Base-by-base conservation (phyloP, 2,329 filamentous ascomycete genomes). In the Xylaria hypoxylon region DNA sequence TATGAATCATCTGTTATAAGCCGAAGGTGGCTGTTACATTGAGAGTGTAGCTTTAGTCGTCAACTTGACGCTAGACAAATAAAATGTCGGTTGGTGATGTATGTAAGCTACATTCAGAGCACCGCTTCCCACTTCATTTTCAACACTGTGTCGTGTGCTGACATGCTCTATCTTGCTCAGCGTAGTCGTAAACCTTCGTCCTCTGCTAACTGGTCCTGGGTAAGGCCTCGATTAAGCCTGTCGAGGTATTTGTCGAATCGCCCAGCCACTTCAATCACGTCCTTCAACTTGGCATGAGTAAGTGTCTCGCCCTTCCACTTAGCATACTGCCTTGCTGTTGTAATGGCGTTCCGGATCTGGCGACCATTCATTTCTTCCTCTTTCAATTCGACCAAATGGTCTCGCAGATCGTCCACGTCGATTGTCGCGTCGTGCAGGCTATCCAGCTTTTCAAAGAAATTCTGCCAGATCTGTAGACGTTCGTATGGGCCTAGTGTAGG, bases 301-400 rank as follows among this genome's bases (percentile, higher is more conserved):
- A 66, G 40, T 6, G 26, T 35, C 40, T 59, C 45, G 15, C 47
- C 45, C 31, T 57, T 63, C 52, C 59, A 63, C 13, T 48, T 58
- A 22, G 64, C 59, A 52, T 63, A 63, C 26, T 66, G 64, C 48
- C 59, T 53, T 8, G 59, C 64, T 2, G 64, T 53, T n/a, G 59
- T 66, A 17, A 66, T 53, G 11, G 59, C 59, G 19, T 68, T 68
- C 22, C 64, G 59, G 26, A 67, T 68, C 38, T 67, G 51, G 3
- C 64, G 48, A 2, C 67, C 67, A 35, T 67, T 68, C 59, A 68
- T 60, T 4, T 66, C 59, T 7, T 58, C 38, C 5, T 62, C 24
- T 1, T 19, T 35, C 38, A 68, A 11, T 5, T 65, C 58, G 28
- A 2, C 38, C n/a, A 65, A n/a, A 11, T 68, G 51, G 33, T 53